These are phyloP conservation scores for Hansenula lynferdii DNA, from an alignment of 1,139 yeast genomes.

Conservation along the genomic window DNA sequence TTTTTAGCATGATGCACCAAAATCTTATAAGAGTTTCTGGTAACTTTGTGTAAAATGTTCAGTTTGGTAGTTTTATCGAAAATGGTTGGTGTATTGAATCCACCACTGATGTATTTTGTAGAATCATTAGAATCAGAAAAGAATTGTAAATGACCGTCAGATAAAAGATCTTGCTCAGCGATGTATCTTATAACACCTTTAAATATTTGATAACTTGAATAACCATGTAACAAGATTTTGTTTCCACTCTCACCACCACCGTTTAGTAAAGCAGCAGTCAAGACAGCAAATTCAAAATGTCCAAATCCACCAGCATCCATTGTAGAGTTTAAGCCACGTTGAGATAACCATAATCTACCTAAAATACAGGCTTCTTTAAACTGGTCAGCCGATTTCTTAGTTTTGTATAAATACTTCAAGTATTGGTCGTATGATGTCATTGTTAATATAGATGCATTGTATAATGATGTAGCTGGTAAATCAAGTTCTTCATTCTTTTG, in stretches of 20 bases:
- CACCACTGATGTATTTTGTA: conserved; percentile 48
- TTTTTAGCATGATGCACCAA: conserved; percentile 64
- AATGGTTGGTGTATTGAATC: conserved; percentile 68
- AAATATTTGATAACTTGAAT: conserved; percentile 88
- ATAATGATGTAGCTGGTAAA: conserved; percentile 75
- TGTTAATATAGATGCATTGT: conserved; percentile 75
- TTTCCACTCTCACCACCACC: conserved; percentile 83
- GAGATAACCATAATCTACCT: conserved; percentile 87
- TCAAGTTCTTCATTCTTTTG: conserved; percentile 40
- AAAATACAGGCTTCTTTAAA: conserved; percentile 84
- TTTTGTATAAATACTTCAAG: conserved; percentile 68
- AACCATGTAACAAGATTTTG: conserved; percentile 76
- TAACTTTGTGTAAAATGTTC: conserved; percentile 80
- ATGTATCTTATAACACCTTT: conserved; percentile 80
- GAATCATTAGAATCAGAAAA: conserved; percentile 48
- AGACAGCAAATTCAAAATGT: conserved; percentile 78
- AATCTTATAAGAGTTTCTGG: conserved; percentile 57
- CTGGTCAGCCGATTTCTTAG: conserved; percentile 74
- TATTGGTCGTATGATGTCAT: conserved; percentile 66
- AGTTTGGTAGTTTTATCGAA: conserved; percentile 72
- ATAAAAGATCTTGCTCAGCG: conserved; percentile 67
- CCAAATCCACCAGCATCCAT: conserved; percentile 75
- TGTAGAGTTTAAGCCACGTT: conserved; percentile 71
- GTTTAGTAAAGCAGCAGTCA: conserved; percentile 75
- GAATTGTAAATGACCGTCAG: conserved; percentile 62